phyloP scores from a whole-genome alignment of 108 stramenopile species.

The Licmophora abbreviata region DNA sequence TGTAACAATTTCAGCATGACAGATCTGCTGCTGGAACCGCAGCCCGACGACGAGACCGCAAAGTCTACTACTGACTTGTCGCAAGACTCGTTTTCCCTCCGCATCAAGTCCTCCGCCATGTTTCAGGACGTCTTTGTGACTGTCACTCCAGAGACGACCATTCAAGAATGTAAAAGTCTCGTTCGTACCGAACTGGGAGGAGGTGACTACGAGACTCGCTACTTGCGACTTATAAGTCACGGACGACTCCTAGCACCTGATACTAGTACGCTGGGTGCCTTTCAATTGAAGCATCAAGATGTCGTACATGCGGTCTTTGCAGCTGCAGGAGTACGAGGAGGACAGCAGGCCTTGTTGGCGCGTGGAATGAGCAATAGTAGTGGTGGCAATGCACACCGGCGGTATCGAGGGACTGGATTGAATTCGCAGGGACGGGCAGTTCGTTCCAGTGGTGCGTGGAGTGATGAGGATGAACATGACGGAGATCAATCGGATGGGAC shows the following conservation, averaged over 20 bases:
- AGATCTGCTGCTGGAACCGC: too few species aligned
- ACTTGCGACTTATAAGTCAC: constrained; percentile 63
- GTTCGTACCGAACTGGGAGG: too few species aligned
- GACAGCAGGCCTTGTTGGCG: constrained; percentile 3
- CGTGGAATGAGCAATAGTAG: constrained; percentile 7
- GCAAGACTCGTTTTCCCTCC: not conserved
- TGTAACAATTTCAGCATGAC: too few species aligned
- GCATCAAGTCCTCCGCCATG: not conserved
- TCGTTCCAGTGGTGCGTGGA: constrained; percentile 3
- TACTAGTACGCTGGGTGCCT: constrained; percentile 28
- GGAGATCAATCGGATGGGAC: constrained; percentile 32
- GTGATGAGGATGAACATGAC: constrained; percentile 18
- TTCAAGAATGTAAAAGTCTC: not conserved
- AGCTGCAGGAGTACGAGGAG: constrained; percentile 13
- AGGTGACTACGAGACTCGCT: constrained; percentile 10
- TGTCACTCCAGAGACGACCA: not conserved
- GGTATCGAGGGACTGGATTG: constrained; percentile 38
- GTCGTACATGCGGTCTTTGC: constrained; percentile 75
- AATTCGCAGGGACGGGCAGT: constrained; percentile 39
- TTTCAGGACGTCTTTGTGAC: not conserved
- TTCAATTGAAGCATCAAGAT: constrained; percentile 37
- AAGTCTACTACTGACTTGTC: not conserved
- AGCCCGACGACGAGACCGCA: not conserved
- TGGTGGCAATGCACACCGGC: constrained; percentile 3
- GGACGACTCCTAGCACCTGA: constrained; percentile 75